phyloP scores from a whole-genome alignment of 164 flowering plant genomes.

The Tetracentron sinense region DNA sequence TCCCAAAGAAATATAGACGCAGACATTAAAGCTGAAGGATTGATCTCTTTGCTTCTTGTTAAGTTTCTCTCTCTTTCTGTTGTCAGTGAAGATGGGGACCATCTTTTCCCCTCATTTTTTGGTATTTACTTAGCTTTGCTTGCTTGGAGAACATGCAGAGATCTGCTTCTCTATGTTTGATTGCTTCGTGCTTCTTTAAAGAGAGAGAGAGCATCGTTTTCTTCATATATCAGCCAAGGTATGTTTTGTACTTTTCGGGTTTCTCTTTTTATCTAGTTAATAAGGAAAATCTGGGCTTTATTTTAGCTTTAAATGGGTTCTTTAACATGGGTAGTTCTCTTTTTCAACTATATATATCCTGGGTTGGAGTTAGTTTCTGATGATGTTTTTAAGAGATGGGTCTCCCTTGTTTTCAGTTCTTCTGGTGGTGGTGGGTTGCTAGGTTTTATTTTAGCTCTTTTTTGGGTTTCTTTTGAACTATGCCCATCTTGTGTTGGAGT shows the following conservation, averaged over 20 bases:
- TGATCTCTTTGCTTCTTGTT: conserved; percentile 29
- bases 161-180: conserved; percentile 24
- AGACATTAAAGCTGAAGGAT: conserved; percentile 33
- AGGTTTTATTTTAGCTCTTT: no score
- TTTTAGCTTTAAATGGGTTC: conserved; percentile 10
- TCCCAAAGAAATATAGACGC: conserved; percentile 35
- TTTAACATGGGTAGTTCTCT: conserved; percentile 3
- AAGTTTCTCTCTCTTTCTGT: conserved; percentile 10
- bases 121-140: conserved; percentile 20
- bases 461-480: no score
- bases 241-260: background rate
- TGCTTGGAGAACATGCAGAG: conserved; percentile 26
- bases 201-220: background rate
- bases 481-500: no score
- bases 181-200: conserved; percentile 19
- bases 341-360: background rate
- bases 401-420: background rate
- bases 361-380: background rate
- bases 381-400: conserved; percentile 2
- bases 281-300: no score
- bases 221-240: background rate
- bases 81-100: conserved; percentile 42
- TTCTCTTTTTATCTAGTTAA: no score
- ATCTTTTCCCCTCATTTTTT: conserved; percentile 24
- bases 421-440: no score